These are phyloP conservation scores for Speleostelium caveatum DNA, from an alignment of 78 protist species.

Conservation along the genomic window DNA sequence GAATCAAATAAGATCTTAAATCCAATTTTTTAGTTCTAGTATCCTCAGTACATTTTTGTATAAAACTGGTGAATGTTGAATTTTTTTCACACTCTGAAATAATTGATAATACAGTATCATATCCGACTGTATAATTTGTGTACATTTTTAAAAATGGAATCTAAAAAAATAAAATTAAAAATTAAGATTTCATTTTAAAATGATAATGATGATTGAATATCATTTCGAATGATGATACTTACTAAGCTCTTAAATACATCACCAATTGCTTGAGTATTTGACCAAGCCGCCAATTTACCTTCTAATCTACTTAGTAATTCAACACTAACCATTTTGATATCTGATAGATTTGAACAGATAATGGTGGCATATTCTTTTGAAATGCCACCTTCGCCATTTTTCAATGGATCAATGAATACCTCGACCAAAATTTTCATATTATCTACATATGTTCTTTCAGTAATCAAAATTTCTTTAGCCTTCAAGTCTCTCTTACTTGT, in stretches of 20 bases:
- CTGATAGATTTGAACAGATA: conserved; percentile 43
- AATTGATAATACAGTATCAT: conserved; percentile 28
- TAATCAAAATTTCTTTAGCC: conserved; percentile 58
- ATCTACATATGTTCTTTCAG: conserved; percentile 71
- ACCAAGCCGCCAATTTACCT: conserved; percentile 45
- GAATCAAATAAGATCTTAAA: conserved; percentile 74
- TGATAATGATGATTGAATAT: not conserved
- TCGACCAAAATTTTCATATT: conserved; percentile 67
- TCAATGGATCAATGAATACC: conserved; percentile 61
- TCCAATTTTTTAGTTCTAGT: conserved; percentile 70
- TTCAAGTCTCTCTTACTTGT: conserved; percentile 53
- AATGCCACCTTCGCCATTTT: conserved; percentile 62
- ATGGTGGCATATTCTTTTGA: conserved; percentile 25
- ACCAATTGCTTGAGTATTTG: conserved; percentile 53
- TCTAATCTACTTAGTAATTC: conserved; percentile 46
- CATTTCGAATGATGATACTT: not conserved
- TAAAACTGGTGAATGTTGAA: conserved; percentile 40
- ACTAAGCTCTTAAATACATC: conserved; percentile 33
- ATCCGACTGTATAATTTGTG: conserved; percentile 74
- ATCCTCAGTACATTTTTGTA: conserved; percentile 71
- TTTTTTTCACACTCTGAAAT: conserved; percentile 58
- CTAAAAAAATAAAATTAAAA: not conserved
- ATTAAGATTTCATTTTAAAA: not conserved
- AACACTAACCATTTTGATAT: conserved; percentile 30
- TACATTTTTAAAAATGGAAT: conserved; percentile 74